Evolutionary conservation across 148 eudicot genomes (phyloP).

Genomic region (Bassia scoparia): DNA sequence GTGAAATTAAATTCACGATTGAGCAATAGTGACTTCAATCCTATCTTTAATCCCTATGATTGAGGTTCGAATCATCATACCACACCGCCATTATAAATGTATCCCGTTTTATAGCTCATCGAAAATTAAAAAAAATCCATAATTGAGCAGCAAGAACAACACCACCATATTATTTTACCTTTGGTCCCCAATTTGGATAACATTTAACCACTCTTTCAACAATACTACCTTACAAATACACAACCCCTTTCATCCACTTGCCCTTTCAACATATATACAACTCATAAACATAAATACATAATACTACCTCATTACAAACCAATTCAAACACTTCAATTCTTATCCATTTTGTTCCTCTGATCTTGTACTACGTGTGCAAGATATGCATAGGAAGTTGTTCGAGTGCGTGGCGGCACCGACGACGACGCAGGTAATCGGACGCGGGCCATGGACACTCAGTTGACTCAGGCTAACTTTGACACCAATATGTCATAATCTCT

Average conservation of each 20-base stretch:
- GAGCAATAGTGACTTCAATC: too few species aligned
- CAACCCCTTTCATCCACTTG: not conserved
- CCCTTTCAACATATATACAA: not conserved
- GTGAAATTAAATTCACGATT: too few species aligned
- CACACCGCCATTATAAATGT: too few species aligned
- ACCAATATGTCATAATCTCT: conserved; percentile 49
- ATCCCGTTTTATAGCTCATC: not conserved
- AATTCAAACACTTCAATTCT: not conserved
- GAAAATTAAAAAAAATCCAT: not conserved
- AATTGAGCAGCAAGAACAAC: not conserved
- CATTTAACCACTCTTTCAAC: conserved; percentile 11
- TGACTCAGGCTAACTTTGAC: conserved; percentile 36
- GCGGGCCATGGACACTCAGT: conserved; percentile 15
- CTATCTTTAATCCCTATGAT: too few species aligned
- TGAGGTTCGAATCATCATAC: too few species aligned
- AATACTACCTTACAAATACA: conserved; percentile 8
- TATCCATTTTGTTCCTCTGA: not conserved
- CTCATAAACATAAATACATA: too few species aligned
- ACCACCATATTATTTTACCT: not conserved
- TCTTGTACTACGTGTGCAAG: not conserved
- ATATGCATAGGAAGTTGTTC: conserved; percentile 18
- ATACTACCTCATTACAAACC: not conserved
- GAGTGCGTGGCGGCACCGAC: conserved; percentile 2
- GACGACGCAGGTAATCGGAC: conserved; percentile 12
- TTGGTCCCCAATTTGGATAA: conserved; percentile 24